A percentile compares a stretch with the other conserved stretches of the same genome.
Conservation (phyloP, 23 red algal species). For the Gracilaria domingensis region DNA sequence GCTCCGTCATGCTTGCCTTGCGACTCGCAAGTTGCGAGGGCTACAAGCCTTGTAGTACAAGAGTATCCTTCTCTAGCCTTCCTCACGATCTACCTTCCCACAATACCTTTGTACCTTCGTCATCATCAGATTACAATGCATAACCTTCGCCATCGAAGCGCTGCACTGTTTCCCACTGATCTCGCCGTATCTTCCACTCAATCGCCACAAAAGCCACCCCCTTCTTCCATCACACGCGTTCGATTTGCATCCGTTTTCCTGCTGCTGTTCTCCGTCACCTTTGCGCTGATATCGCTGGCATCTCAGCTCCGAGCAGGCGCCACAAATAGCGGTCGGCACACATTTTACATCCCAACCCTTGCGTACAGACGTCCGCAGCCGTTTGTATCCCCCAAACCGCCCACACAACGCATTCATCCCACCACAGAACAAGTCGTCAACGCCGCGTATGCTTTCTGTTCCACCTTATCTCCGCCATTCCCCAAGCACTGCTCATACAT, state of each 20-base stretch:
- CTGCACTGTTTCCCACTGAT: neutral
- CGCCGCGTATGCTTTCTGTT: neutral
- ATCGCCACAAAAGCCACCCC: neutral
- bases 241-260: neutral
- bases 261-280: neutral
- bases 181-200: neutral
- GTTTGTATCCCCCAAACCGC: neutral
- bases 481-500: conserved; percentile 1
- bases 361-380: conserved; percentile 1
- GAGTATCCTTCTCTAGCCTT: too few species aligned
- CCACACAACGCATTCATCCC: neutral
- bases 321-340: neutral
- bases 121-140: neutral
- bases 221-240: neutral
- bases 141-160: neutral
- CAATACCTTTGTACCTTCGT: too few species aligned
- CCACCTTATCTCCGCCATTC: conserved; percentile 6
- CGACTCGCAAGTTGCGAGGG: too few species aligned
- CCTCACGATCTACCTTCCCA: too few species aligned
- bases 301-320: neutral
- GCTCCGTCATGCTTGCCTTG: too few species aligned
- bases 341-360: neutral
- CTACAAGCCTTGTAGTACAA: too few species aligned
- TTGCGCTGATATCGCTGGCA: neutral
- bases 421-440: neutral